Evolutionary conservation across 441 rosid species (phyloP).

Genomic region (Pelargonium australe): DNA sequence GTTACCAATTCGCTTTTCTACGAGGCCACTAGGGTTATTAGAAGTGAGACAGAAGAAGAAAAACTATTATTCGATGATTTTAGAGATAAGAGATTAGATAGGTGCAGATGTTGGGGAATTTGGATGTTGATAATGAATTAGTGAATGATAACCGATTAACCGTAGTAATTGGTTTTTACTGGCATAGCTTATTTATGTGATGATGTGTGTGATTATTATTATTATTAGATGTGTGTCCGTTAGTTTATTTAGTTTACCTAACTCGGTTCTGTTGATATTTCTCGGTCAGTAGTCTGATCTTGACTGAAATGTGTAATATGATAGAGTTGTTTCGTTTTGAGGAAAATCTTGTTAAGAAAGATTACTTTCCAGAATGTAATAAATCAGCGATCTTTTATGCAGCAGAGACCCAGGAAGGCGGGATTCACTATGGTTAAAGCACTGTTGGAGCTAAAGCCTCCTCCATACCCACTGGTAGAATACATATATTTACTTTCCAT

Average conservation of each 20-base stretch:
- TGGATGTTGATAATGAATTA: background rate
- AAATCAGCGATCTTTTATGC: slow-evolving; percentile 6
- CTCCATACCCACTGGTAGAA: slow-evolving; percentile 75
- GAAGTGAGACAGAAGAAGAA: background rate
- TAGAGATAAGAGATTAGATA: background rate
- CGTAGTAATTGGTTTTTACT: background rate
- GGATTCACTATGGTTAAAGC: slow-evolving; percentile 35
- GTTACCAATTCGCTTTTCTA: background rate
- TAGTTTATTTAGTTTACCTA: too few species aligned
- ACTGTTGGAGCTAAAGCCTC: slow-evolving; percentile 65
- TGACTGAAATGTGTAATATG: background rate
- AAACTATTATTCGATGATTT: background rate
- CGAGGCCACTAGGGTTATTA: background rate
- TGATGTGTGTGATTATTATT: background rate
- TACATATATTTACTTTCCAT: too few species aligned
- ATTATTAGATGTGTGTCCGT: too few species aligned
- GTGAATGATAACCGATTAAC: too few species aligned
- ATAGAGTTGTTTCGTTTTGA: background rate
- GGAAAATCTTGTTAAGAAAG: background rate
- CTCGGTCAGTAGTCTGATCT: background rate
- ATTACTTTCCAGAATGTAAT: background rate
- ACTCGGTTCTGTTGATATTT: too few species aligned
- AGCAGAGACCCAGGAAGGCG: slow-evolving; percentile 34
- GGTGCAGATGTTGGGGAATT: background rate
- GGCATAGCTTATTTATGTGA: background rate